Percentiles rank a stretch among this genome's conserved stretches.
Conservation (phyloP, 805 yeast genomes). For the Ogataea ramenticola region DNA sequence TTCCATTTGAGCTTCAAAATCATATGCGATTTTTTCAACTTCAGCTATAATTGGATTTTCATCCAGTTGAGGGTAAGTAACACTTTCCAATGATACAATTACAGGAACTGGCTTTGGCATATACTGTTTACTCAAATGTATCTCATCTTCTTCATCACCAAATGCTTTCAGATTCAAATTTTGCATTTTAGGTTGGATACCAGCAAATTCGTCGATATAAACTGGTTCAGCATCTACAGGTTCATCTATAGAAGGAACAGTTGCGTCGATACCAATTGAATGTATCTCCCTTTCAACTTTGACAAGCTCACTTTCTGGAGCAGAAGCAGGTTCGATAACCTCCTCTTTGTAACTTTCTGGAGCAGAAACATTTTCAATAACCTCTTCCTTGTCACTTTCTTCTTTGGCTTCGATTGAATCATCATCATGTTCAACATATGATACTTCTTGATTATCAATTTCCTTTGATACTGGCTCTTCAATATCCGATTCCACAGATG, state of each 20-base stretch:
- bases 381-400: too few relatives aligned
- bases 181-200: background rate
- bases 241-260: too few relatives aligned
- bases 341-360: too few relatives aligned
- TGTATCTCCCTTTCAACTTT: background rate
- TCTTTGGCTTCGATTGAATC: too few relatives aligned
- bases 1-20: conserved; percentile 22
- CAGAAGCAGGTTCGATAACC: background rate
- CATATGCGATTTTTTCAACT: conserved; percentile 22
- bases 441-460: background rate
- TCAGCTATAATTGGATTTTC: conserved; percentile 13
- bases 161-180: background rate
- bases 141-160: conserved; percentile 7
- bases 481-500: background rate
- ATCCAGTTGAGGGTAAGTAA: conserved; percentile 10
- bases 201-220: too few relatives aligned
- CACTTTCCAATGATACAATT: conserved; percentile 12
- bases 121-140: conserved; percentile 14
- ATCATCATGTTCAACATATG: too few relatives aligned
- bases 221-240: background rate
- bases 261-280: too few relatives aligned
- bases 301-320: background rate
- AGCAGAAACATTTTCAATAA: too few relatives aligned
- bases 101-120: conserved; percentile 18
- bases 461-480: background rate